Percentiles rank a stretch among this genome's conserved stretches.
phyloP scores from a whole-genome alignment of 73 alveolate species.

The Uronychia binucleata region DNA sequence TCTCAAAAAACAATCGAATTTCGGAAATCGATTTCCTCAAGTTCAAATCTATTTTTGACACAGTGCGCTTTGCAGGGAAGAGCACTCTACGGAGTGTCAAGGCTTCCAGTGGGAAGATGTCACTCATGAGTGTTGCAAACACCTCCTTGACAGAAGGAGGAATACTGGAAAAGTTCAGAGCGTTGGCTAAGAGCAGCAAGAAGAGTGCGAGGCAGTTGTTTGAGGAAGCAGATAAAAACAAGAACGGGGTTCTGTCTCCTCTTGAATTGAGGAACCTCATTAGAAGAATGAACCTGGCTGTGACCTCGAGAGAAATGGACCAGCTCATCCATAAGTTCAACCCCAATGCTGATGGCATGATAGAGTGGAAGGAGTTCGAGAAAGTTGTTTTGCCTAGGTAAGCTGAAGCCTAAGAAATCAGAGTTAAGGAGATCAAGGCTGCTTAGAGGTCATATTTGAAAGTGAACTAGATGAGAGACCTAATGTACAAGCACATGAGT shows the following conservation, averaged over 20 bases:
- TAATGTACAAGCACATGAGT: constrained; percentile 74
- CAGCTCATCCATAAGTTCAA: constrained; percentile 63
- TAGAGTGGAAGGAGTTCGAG: constrained; percentile 80
- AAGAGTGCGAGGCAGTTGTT: constrained; percentile 54
- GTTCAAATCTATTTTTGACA: constrained; percentile 19
- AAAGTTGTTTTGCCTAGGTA: too few relatives aligned
- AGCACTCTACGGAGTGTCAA: constrained; percentile 35
- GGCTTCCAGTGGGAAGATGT: constrained; percentile 35
- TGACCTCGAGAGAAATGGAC: constrained; percentile 83
- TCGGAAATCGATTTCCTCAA: background rate
- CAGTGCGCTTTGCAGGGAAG: constrained; percentile 39
- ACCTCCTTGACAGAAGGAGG: constrained; percentile 33
- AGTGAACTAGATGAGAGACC: constrained; percentile 73
- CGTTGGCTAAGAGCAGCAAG: constrained; percentile 54
- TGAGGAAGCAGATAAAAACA: constrained; percentile 71
- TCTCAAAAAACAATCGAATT: background rate
- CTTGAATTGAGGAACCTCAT: constrained; percentile 85
- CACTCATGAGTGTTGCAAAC: constrained; percentile 11
- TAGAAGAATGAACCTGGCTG: constrained; percentile 74
- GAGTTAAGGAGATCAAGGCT: constrained; percentile 57
- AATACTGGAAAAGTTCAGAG: constrained; percentile 65
- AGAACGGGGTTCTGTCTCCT: constrained; percentile 66
- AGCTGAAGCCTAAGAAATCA: constrained; percentile 66
- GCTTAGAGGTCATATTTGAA: constrained; percentile 68
- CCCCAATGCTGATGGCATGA: constrained; percentile 69